Evolutionary conservation across 1,284 basidiomycete genomes (phyloP).

Genomic region (Naganishia liquefaciens): DNA sequence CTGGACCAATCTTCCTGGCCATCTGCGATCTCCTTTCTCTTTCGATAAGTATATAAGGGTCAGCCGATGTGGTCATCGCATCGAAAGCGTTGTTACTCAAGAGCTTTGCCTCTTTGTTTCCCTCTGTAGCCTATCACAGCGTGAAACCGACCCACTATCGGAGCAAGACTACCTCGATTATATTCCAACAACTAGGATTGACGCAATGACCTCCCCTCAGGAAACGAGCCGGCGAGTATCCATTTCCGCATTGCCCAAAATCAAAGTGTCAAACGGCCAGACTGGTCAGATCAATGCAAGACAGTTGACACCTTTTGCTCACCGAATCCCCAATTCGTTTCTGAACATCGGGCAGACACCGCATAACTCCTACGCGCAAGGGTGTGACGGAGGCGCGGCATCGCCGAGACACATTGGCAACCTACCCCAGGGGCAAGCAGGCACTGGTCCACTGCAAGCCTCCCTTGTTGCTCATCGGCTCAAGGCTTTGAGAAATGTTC

Average conservation of each 20-base stretch:
- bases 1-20: no score
- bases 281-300: constrained; percentile 9
- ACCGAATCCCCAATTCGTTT: constrained; percentile 6
- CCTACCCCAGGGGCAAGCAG: neutral
- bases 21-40: no score
- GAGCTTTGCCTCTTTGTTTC: no score
- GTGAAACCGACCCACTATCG: no score
- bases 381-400: constrained; percentile 1
- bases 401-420: constrained; percentile 5
- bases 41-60: no score
- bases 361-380: constrained; percentile 8
- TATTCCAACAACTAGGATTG: no score
- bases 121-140: no score
- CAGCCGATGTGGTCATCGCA: no score
- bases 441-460: neutral
- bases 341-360: constrained; percentile 2
- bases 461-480: constrained; percentile 15
- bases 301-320: constrained; percentile 7
- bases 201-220: no score
- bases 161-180: no score
- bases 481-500: neutral
- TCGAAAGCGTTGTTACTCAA: no score
- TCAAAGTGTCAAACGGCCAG: neutral
- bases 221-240: constrained; percentile 5
- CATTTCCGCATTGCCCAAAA: neutral